These are phyloP conservation scores for Cryptococcus wingfieldii DNA, from an alignment of 1,284 basidiomycete genomes.

Conservation along the genomic window DNA sequence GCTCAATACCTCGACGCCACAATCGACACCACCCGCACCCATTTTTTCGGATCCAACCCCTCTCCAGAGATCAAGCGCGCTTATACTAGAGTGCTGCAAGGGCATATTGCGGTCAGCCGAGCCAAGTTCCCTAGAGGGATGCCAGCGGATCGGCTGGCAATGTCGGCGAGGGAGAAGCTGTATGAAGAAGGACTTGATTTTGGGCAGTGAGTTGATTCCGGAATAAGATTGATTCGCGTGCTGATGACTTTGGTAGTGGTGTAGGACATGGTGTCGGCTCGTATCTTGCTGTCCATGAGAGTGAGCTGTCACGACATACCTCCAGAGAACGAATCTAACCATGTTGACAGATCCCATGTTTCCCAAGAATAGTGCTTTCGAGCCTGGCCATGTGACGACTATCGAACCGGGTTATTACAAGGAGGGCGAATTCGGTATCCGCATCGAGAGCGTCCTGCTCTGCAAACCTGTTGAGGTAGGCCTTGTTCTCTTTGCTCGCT, in stretches of 20 bases:
- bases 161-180: conserved; percentile 74
- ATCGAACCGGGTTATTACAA: conserved; percentile 63
- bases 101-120: conserved; percentile 89
- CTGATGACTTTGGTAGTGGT: conserved; percentile 13
- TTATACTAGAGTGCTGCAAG: conserved; percentile 91
- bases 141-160: conserved; percentile 72
- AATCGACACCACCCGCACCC: conserved; percentile 85
- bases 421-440: conserved; percentile 78
- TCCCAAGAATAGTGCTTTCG: conserved; percentile 55
- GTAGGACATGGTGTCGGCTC: conserved; percentile 46
- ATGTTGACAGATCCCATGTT: conserved; percentile 38
- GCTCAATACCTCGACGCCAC: conserved; percentile 85
- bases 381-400: conserved; percentile 80
- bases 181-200: conserved; percentile 86
- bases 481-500: conserved; percentile 4
- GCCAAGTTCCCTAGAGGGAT: conserved; percentile 86
- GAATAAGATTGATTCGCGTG: neutral
- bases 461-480: conserved; percentile 66
- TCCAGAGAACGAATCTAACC: too few species aligned
- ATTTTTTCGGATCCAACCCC: conserved; percentile 74
- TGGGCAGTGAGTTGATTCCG: conserved; percentile 30
- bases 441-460: conserved; percentile 77
- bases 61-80: conserved; percentile 73
- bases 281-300: conserved; percentile 41
- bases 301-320: too few species aligned